phyloP scores from a whole-genome alignment of 331 rosid species.

The Cydonia oblonga region DNA sequence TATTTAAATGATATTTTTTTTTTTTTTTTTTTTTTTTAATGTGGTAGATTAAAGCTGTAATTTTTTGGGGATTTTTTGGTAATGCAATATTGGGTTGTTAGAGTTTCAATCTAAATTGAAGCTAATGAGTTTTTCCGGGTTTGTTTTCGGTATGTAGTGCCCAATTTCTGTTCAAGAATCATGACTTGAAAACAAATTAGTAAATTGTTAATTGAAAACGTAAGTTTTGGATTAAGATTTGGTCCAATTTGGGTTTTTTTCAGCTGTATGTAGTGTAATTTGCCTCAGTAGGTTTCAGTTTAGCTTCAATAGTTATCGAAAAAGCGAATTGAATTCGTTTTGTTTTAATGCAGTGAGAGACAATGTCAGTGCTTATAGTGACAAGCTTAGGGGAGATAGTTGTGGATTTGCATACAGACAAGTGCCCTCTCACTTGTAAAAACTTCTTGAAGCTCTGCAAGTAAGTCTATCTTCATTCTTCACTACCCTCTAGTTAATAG shows the following conservation, averaged over 20 bases:
- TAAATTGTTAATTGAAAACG: not conserved
- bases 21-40: no score
- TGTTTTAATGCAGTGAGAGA: not conserved
- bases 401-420: conserved; percentile 56
- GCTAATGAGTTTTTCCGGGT: not conserved
- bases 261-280: not conserved
- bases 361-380: conserved; percentile 78
- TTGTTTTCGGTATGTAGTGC: not conserved
- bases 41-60: not conserved
- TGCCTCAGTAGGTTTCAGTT: not conserved
- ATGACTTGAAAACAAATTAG: not conserved
- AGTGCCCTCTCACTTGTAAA: conserved; percentile 78
- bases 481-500: not conserved
- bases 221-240: not conserved
- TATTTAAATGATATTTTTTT: no score
- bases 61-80: not conserved
- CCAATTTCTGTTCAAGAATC: not conserved
- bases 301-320: not conserved
- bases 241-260: not conserved
- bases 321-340: not conserved
- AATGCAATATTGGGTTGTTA: not conserved
- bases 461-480: conserved; percentile 21
- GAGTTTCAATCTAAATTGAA: not conserved
- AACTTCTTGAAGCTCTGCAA: conserved; percentile 93
- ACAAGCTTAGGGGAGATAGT: conserved; percentile 88